Evolutionary conservation across 2,329 filamentous ascomycete genomes (phyloP).

Genomic region (Fusarium sp.): DNA sequence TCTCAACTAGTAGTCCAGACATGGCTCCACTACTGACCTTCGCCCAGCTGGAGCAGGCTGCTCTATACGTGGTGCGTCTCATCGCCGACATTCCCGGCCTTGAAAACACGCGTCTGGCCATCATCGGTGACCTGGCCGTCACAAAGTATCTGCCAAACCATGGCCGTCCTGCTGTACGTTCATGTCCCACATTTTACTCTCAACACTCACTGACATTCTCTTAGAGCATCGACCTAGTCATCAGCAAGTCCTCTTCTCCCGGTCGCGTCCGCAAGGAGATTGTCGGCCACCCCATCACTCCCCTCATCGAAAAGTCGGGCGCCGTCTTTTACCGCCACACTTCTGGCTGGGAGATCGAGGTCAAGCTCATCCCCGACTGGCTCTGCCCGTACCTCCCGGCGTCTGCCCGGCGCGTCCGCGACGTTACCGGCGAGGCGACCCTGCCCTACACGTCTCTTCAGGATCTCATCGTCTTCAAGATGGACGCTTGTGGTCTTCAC

Average conservation of each 20-base stretch:
- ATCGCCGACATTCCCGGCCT: conserved; percentile 60
- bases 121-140: conserved; percentile 44
- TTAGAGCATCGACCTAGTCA: conserved; percentile 47
- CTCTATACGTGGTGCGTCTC: conserved; percentile 92
- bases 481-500: conserved; percentile 45
- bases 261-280: conserved; percentile 46
- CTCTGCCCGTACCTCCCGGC: conserved; percentile 45
- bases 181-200: neutral
- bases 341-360: conserved; percentile 45
- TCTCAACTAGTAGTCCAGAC: conserved; percentile 30
- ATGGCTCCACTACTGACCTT: conserved; percentile 43
- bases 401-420: conserved; percentile 38
- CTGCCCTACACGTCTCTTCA: conserved; percentile 45
- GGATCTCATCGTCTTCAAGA: conserved; percentile 46
- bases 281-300: conserved; percentile 45
- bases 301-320: conserved; percentile 44
- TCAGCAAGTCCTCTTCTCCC: conserved; percentile 47
- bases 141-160: conserved; percentile 42
- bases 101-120: conserved; percentile 45
- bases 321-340: conserved; percentile 42
- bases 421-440: conserved; percentile 28
- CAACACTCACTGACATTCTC: neutral
- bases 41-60: conserved; percentile 72
- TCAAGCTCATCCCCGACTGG: conserved; percentile 48
- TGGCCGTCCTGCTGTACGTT: conserved; percentile 31